phyloP scores from a whole-genome alignment of 2,329 filamentous ascomycete species.

The Aspergillus tanneri region DNA sequence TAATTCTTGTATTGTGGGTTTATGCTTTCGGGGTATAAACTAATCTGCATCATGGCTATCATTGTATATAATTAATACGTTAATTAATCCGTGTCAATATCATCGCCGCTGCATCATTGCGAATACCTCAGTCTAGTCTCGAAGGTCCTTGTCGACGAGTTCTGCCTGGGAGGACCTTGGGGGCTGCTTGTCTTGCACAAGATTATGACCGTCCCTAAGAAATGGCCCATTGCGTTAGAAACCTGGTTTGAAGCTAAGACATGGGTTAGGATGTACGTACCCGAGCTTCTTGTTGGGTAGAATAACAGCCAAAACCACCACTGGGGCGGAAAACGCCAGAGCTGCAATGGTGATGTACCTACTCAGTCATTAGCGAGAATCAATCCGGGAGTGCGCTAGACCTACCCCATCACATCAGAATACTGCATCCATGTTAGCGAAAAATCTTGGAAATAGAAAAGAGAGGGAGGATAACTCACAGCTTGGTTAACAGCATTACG shows the following conservation, averaged over 20 bases:
- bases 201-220: slow-evolving; percentile 23
- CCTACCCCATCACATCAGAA: slow-evolving; percentile 31
- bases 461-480: slow-evolving; percentile 17
- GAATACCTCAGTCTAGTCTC: background rate
- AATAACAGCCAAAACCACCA: slow-evolving; percentile 27
- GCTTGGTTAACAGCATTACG: slow-evolving; percentile 46
- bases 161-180: slow-evolving; percentile 1
- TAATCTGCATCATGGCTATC: background rate
- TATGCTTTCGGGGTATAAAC: background rate
- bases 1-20: background rate
- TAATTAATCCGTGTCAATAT: background rate
- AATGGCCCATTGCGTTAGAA: background rate
- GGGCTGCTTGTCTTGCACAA: slow-evolving; percentile 13
- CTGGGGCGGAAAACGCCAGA: slow-evolving; percentile 28
- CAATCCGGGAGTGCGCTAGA: background rate
- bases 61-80: background rate
- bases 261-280: slow-evolving; percentile 13
- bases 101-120: background rate
- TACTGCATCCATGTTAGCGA: slow-evolving; percentile 23
- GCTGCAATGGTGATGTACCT: slow-evolving; percentile 34
- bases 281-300: slow-evolving; percentile 30
- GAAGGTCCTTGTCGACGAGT: slow-evolving; percentile 4
- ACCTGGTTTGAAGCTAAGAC: background rate
- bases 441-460: background rate
- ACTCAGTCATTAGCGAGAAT: slow-evolving; percentile 6